Percentiles rank a stretch among this genome's conserved stretches.
Evolutionary conservation across 2,329 filamentous ascomycete species (phyloP).

Genomic region (Colletotrichum sansevieriae): DNA sequence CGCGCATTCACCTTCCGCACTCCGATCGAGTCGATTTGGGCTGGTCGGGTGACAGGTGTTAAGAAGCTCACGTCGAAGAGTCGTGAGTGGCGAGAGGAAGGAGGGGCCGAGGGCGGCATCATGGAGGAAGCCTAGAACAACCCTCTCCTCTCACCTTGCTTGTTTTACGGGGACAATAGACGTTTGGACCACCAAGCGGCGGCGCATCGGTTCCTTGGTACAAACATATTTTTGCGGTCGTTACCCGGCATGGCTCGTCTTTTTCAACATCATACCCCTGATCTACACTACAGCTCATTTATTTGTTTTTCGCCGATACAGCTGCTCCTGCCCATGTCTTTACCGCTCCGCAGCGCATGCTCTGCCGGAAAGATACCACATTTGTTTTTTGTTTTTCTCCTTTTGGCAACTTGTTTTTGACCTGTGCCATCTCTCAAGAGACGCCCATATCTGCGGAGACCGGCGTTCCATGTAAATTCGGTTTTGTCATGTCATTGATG

Average conservation of each 20-base stretch:
- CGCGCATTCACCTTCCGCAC: conserved; percentile 94
- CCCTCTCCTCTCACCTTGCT: conserved; percentile 25
- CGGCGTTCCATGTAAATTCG: conserved; percentile 32
- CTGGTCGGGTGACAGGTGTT: conserved; percentile 83
- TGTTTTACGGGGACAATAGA: conserved; percentile 24
- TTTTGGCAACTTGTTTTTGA: conserved; percentile 17
- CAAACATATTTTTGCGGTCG: conserved; percentile 30
- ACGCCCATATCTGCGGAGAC: conserved; percentile 4
- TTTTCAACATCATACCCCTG: conserved; percentile 39
- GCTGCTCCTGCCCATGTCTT: conserved; percentile 35
- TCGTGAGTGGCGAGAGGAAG: conserved; percentile 91
- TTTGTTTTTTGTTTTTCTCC: conserved; percentile 31
- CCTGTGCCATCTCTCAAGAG: conserved; percentile 9
- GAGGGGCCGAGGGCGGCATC: conserved; percentile 78
- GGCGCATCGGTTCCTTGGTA: conserved; percentile 36
- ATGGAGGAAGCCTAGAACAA: conserved; percentile 67
- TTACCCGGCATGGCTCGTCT: conserved; percentile 33
- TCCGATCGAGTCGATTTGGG: conserved; percentile 90
- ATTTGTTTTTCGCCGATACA: conserved; percentile 33
- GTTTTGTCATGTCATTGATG: conserved; percentile 36
- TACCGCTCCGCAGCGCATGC: conserved; percentile 39
- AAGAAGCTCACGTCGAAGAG: conserved; percentile 85
- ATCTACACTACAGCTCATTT: conserved; percentile 36
- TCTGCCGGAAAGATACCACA: conserved; percentile 42
- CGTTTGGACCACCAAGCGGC: conserved; percentile 18